Conservation (phyloP, 495 filamentous ascomycete species). For the Podospora anserina region DNA sequence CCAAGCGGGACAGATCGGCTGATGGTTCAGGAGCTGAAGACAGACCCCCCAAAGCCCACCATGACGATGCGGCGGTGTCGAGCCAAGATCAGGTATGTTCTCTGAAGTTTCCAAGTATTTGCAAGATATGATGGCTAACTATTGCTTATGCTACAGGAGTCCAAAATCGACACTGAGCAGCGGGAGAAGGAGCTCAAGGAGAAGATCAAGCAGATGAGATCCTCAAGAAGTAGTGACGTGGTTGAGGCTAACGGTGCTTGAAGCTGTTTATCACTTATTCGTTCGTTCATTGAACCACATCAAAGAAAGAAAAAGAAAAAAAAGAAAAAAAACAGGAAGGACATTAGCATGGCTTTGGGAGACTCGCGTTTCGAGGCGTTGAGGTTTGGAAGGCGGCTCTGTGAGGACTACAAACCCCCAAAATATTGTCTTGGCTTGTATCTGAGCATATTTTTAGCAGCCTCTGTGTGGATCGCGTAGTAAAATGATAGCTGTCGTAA, state of each 20-base stretch:
- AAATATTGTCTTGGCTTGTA: not conserved
- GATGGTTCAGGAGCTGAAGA: slow-evolving; percentile 61
- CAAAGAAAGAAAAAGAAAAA: no score
- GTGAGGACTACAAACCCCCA: not conserved
- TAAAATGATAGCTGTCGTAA: not conserved
- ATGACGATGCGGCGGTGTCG: slow-evolving; percentile 29
- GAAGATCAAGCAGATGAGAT: slow-evolving; percentile 63
- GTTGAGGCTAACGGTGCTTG: slow-evolving; percentile 46
- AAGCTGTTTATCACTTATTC: slow-evolving; percentile 21
- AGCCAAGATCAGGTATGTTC: slow-evolving; percentile 40
- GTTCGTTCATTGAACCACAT: not conserved
- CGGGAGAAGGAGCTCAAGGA: slow-evolving; percentile 66
- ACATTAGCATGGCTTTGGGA: not conserved
- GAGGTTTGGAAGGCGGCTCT: not conserved
- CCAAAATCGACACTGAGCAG: slow-evolving; percentile 51
- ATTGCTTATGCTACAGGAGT: slow-evolving; percentile 10
- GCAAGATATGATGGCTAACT: not conserved
- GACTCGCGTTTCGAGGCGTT: not conserved
- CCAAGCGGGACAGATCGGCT: slow-evolving; percentile 53
- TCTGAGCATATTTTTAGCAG: not conserved
- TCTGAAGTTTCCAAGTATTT: slow-evolving; percentile 10
- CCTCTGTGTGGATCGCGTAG: not conserved
- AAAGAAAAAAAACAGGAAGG: not conserved
- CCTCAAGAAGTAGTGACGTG: slow-evolving; percentile 45
- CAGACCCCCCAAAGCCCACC: slow-evolving; percentile 40